phyloP scores from a whole-genome alignment of 164 flowering plant genomes.

The Akebia trifoliata region DNA sequence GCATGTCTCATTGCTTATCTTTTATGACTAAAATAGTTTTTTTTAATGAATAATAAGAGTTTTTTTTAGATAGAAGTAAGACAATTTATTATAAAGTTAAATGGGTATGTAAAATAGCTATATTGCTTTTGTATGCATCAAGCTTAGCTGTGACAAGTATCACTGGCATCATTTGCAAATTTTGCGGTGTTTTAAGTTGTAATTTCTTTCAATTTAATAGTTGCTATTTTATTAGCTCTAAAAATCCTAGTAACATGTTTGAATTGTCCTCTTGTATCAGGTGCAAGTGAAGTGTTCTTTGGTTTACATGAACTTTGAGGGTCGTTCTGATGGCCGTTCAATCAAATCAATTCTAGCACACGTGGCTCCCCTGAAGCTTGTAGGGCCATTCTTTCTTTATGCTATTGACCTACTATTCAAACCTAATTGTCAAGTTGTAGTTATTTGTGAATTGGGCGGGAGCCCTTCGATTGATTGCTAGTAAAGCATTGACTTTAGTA shows the following conservation, averaged over 20 bases:
- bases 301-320: constrained; percentile 88
- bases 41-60: no score
- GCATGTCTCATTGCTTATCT: no score
- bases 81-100: no score
- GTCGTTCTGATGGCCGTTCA: constrained; percentile 97
- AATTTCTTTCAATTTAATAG: no score
- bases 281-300: constrained; percentile 87
- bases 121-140: no score
- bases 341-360: constrained; percentile 85
- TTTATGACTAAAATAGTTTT: no score
- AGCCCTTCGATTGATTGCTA: background rate
- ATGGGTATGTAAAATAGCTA: no score
- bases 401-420: background rate
- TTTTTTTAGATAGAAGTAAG: no score
- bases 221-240: no score
- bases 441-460: background rate
- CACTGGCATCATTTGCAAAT: no score
- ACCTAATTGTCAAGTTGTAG: background rate
- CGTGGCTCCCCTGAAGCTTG: constrained; percentile 92
- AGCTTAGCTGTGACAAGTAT: no score
- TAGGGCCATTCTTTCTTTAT: constrained; percentile 27
- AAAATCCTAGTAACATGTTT: background rate
- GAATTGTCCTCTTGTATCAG: constrained; percentile 31
- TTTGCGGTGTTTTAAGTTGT: no score
- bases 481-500: background rate